Conservation (phyloP, 768 basidiomycete species). For the Podaxis carcinomalis region DNA sequence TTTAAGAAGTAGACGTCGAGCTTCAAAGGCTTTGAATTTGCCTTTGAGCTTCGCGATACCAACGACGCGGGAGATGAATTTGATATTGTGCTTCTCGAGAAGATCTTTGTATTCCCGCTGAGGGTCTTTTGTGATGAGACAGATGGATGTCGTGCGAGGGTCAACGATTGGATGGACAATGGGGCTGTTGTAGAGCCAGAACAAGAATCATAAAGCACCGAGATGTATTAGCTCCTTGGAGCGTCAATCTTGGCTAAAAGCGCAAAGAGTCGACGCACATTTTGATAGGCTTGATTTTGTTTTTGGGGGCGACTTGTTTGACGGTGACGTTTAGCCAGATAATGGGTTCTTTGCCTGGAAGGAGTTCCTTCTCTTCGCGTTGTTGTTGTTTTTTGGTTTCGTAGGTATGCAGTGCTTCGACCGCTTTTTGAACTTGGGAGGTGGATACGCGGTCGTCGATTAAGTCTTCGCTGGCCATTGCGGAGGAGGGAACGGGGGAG, state of each 20-base stretch:
- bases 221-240: constrained; percentile 5
- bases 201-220: not conserved
- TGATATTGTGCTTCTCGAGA: constrained; percentile 69
- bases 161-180: constrained; percentile 80
- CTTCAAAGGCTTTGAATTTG: constrained; percentile 84
- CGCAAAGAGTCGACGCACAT: constrained; percentile 47
- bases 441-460: constrained; percentile 69
- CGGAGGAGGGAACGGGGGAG: not conserved
- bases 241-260: not conserved
- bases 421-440: constrained; percentile 72
- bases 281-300: constrained; percentile 74
- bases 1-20: constrained; percentile 75
- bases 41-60: constrained; percentile 91
- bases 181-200: constrained; percentile 38
- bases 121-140: constrained; percentile 93
- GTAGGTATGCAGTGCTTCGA: constrained; percentile 74
- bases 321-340: constrained; percentile 88
- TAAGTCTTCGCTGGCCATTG: constrained; percentile 48
- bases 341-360: constrained; percentile 75
- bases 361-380: constrained; percentile 68
- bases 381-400: constrained; percentile 59
- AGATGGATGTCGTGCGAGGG: constrained; percentile 76
- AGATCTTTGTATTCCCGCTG: constrained; percentile 96
- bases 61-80: constrained; percentile 89
- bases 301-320: constrained; percentile 73